A percentile compares a stretch with the other conserved stretches of the same genome.
phyloP scores from a whole-genome alignment of 106 monocot species.

The Ottelia alismoides region DNA sequence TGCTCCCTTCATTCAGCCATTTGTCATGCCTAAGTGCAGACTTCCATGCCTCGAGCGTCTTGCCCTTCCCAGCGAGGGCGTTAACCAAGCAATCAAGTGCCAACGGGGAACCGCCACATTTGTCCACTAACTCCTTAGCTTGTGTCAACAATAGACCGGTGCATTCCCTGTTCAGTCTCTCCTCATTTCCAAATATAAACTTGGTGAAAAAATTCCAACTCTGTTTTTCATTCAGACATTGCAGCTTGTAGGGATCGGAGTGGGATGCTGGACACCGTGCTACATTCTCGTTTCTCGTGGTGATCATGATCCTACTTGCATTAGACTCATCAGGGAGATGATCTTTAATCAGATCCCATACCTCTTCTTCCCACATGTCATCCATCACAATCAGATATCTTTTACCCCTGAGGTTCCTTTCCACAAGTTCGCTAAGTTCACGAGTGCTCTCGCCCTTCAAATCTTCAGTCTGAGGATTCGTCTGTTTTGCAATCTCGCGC shows the following conservation, averaged over 20 bases:
- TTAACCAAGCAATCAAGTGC: constrained; percentile 22
- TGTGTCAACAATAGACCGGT: constrained; percentile 10
- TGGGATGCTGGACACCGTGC: neutral
- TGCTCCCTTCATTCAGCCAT: constrained; percentile 13
- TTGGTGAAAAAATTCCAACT: constrained; percentile 8
- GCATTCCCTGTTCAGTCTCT: neutral
- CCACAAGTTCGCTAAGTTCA: neutral
- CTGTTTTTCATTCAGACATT: neutral
- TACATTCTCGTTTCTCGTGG: constrained; percentile 6
- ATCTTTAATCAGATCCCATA: constrained; percentile 5
- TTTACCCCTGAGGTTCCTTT: neutral
- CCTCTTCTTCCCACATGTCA: constrained; percentile 11
- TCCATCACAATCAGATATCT: constrained; percentile 21
- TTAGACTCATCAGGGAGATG: constrained; percentile 9
- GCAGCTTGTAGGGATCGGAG: neutral
- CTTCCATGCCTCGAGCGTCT: constrained; percentile 4
- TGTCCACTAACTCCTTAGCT: constrained; percentile 15
- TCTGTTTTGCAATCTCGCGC: neutral
- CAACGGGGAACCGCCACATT: constrained; percentile 41
- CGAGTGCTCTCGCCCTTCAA: neutral
- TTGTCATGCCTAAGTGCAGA: constrained; percentile 6
- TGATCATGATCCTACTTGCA: constrained; percentile 17
- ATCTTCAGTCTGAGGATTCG: neutral
- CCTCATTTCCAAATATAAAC: constrained; percentile 8
- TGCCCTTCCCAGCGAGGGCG: constrained; percentile 9